These are phyloP conservation scores for Talaromyces adpressus DNA, from an alignment of 495 filamentous ascomycete species.

Conservation along the genomic window DNA sequence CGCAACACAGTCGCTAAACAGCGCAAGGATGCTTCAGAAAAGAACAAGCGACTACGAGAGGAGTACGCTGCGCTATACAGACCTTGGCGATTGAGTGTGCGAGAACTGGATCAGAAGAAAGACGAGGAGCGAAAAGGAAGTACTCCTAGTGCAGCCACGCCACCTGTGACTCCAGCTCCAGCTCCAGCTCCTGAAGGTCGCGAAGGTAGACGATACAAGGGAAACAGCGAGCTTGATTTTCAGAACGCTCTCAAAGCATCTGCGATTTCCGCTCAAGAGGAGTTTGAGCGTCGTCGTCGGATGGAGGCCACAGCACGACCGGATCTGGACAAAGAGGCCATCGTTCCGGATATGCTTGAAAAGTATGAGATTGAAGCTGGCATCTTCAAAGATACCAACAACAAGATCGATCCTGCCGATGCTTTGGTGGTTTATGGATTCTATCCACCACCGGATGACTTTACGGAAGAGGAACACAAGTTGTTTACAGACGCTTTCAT, in stretches of 20 bases:
- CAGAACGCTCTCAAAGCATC: slow-evolving; percentile 72
- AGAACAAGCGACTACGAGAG: slow-evolving; percentile 33
- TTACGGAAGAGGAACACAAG: slow-evolving; percentile 69
- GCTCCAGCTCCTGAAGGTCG: slow-evolving; percentile 38
- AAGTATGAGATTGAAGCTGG: slow-evolving; percentile 33
- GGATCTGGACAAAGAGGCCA: slow-evolving; percentile 77
- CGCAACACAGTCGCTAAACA: slow-evolving; percentile 28
- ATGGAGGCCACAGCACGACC: slow-evolving; percentile 61
- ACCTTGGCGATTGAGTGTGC: slow-evolving; percentile 39
- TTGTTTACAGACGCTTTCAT: slow-evolving; percentile 75
- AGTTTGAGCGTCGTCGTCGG: slow-evolving; percentile 59
- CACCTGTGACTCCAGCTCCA: slow-evolving; percentile 24
- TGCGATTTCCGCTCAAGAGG: slow-evolving; percentile 66
- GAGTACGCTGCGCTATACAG: slow-evolving; percentile 39
- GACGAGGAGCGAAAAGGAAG: slow-evolving; percentile 45
- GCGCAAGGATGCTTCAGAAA: slow-evolving; percentile 33
- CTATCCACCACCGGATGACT: slow-evolving; percentile 71
- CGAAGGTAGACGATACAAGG: slow-evolving; percentile 53
- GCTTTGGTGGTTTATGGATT: slow-evolving; percentile 68
- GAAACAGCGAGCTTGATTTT: slow-evolving; percentile 69
- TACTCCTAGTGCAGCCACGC: slow-evolving; percentile 45
- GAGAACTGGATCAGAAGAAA: slow-evolving; percentile 57
- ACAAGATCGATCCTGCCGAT: slow-evolving; percentile 56
- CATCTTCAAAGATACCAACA: slow-evolving; percentile 67
- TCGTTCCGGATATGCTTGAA: slow-evolving; percentile 72